Evolutionary conservation across 352 stramenopile species (phyloP).

Genomic region (Globisporangium iwayamae): DNA sequence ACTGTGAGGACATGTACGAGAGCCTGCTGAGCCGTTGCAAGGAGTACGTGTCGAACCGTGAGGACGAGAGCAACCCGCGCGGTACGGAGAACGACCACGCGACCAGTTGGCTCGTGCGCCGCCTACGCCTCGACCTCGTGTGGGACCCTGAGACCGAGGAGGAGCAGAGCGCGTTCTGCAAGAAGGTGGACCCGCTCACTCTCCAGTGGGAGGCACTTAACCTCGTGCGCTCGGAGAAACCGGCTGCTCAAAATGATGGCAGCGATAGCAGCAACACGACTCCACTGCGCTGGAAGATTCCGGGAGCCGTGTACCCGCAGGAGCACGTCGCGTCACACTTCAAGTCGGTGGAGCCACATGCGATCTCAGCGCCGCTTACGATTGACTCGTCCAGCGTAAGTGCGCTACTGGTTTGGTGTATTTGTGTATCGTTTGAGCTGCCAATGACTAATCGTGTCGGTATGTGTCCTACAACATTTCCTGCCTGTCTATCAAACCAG

Average conservation of each 20-base stretch:
- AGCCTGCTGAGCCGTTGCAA: conserved; percentile 66
- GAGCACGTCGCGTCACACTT: conserved; percentile 44
- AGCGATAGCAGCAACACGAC: conserved; percentile 18
- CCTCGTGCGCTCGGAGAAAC: conserved; percentile 27
- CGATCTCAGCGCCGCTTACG: conserved; percentile 34
- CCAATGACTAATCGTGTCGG: no score
- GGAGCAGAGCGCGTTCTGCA: conserved; percentile 49
- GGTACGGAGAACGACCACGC: conserved; percentile 29
- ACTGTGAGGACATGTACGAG: conserved; percentile 58
- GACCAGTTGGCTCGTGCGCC: conserved; percentile 66
- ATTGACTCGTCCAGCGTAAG: conserved; percentile 51
- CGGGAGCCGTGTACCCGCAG: conserved; percentile 54
- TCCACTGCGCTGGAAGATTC: conserved; percentile 39
- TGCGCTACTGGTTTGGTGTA: background rate
- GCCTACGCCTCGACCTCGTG: conserved; percentile 62
- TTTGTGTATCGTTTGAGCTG: no score
- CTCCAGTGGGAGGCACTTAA: conserved; percentile 60
- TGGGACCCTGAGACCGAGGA: conserved; percentile 62
- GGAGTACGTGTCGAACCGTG: conserved; percentile 63
- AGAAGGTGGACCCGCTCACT: conserved; percentile 54
- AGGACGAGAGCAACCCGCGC: conserved; percentile 61
- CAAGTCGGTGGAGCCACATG: conserved; percentile 32
- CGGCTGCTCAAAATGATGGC: background rate
- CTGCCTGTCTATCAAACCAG: conserved; percentile 16
- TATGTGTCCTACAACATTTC: background rate